These are phyloP conservation scores for Solanum chilense DNA, from an alignment of 257 asterid species.

Conservation along the genomic window DNA sequence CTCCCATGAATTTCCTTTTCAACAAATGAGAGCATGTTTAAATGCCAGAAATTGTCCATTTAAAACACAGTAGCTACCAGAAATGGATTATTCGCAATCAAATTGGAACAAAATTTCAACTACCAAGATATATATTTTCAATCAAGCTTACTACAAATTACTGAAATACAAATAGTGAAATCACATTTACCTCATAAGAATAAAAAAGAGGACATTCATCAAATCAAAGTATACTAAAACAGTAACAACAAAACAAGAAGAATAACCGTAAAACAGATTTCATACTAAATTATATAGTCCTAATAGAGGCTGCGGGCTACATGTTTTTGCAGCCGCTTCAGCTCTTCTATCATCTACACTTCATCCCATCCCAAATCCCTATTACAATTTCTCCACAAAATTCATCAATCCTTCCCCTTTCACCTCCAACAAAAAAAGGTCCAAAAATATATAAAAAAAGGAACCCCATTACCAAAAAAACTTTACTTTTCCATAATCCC, in stretches of 20 bases:
- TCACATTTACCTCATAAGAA: not conserved
- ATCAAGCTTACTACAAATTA: not conserved
- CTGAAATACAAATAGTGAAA: not conserved
- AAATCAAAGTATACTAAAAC: not conserved
- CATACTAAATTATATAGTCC: not conserved
- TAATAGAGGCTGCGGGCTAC: slow-evolving; percentile 71
- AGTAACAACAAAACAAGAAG: not conserved
- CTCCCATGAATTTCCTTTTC: not conserved
- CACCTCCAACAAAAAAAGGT: not conserved
- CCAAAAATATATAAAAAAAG: not conserved
- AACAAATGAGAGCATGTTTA: not conserved
- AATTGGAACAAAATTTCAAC: not conserved
- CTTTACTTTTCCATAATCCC: slow-evolving; percentile 3
- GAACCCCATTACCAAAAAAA: not conserved
- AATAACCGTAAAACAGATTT: not conserved
- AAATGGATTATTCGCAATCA: not conserved
- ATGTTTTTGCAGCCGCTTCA: slow-evolving; percentile 68
- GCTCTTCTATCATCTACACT: slow-evolving; percentile 15
- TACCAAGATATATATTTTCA: not conserved
- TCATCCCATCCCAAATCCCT: not conserved
- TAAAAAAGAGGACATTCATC: not conserved
- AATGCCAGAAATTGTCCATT: not conserved
- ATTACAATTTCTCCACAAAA: not conserved
- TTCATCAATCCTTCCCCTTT: not conserved
- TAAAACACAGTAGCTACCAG: not conserved